These are phyloP conservation scores for Rubia balearica DNA, from an alignment of 305 asterid species.

Conservation along the genomic window DNA sequence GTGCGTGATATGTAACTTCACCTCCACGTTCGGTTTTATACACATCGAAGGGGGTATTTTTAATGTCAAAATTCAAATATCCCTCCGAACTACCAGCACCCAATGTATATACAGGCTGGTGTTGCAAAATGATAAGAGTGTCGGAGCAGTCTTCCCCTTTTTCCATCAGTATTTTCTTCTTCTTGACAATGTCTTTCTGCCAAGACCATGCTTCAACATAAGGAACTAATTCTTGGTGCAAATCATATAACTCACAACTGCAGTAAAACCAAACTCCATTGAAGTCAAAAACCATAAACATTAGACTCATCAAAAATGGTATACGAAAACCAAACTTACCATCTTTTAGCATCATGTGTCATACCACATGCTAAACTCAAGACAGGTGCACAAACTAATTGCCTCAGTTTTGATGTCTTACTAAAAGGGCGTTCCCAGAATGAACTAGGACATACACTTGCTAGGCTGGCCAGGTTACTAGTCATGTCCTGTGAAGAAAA, in stretches of 20 bases:
- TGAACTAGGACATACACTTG: slow-evolving; percentile 15
- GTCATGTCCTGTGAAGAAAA: background rate
- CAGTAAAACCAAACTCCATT: slow-evolving; percentile 2
- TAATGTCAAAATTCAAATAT: slow-evolving; percentile 48
- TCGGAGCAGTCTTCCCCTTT: slow-evolving; percentile 48
- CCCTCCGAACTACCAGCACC: slow-evolving; percentile 68
- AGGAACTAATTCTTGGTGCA: slow-evolving; percentile 67
- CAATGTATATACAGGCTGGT: slow-evolving; percentile 76
- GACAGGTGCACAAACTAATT: background rate
- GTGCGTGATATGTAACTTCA: slow-evolving; percentile 86
- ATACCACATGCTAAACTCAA: slow-evolving; percentile 14
- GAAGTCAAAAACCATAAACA: background rate
- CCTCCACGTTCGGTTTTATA: slow-evolving; percentile 79
- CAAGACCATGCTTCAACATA: slow-evolving; percentile 79
- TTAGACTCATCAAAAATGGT: background rate
- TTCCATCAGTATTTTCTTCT: slow-evolving; percentile 12
- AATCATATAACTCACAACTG: slow-evolving; percentile 65
- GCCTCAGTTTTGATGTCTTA: slow-evolving; percentile 21
- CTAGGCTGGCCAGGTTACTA: slow-evolving; percentile 19
- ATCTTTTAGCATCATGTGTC: slow-evolving; percentile 34
- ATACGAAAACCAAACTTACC: slow-evolving; percentile 24
- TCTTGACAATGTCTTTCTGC: slow-evolving; percentile 60
- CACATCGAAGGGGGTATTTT: slow-evolving; percentile 49
- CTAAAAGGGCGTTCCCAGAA: background rate
- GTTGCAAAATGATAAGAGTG: slow-evolving; percentile 63